phyloP scores from a whole-genome alignment of 495 filamentous ascomycete genomes.

The Aspergillus sclerotiicarbonarius region DNA sequence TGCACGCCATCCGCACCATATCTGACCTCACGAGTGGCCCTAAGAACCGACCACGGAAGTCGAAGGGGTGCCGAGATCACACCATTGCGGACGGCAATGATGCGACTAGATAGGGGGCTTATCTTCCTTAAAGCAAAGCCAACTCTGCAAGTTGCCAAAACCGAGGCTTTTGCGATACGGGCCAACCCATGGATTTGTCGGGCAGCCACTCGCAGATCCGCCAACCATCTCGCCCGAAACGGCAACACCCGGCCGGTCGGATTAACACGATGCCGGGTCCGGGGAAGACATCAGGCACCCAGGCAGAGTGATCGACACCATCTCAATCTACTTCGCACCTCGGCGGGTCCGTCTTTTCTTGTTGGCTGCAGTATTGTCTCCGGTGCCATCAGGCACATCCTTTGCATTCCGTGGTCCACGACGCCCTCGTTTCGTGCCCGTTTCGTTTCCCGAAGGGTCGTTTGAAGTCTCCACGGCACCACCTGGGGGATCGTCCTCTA shows the following conservation, averaged over 20 bases:
- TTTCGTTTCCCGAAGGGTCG: constrained; percentile 12
- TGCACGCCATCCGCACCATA: constrained; percentile 7
- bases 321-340: constrained; percentile 1
- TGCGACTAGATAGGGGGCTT: constrained; percentile 2
- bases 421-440: constrained; percentile 19
- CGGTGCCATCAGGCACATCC: background rate
- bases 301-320: background rate
- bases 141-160: background rate
- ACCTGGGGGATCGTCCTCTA: constrained; percentile 2
- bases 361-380: constrained; percentile 11
- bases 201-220: background rate
- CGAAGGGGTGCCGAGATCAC: constrained; percentile 9
- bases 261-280: background rate
- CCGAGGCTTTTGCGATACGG: background rate
- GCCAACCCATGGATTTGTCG: background rate
- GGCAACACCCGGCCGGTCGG: background rate
- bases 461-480: constrained; percentile 1
- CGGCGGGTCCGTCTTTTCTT: constrained; percentile 19
- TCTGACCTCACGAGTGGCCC: constrained; percentile 3
- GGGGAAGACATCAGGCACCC: background rate
- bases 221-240: background rate
- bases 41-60: background rate
- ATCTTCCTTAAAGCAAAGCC: background rate
- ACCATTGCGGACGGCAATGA: constrained; percentile 22
- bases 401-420: constrained; percentile 6